Evolutionary conservation across 2,329 filamentous ascomycete species (phyloP), one percentile per base, ranked within the genome.

Genomic region (Macrophomina pseudophaseolina): DNA sequence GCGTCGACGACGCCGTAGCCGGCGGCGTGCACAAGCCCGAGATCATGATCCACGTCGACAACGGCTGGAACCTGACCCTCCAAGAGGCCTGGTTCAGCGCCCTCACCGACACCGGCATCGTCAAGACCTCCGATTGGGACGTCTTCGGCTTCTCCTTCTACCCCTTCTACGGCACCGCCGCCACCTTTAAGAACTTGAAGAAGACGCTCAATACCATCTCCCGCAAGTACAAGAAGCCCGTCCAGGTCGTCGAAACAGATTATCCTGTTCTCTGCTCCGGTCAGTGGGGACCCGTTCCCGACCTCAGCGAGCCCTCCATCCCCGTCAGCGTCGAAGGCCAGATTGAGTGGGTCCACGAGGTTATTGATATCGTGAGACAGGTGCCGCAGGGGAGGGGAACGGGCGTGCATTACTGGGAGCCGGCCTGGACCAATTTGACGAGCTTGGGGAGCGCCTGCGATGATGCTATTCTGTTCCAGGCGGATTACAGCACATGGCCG

Each of bases 21-120:
- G 75, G 75, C 52, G 52, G 44, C 40, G 42, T 59, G 46, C 81
- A 84, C 0, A 83, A 85, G 68, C 88, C 90, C 1, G 86, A 88
- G 73, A 90, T 92, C 75, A 88, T 92, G 87, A 86, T 92, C 44
- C 90, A 92, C 72, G 82, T 92, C 4, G 89, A 92, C 75, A 90
- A 91, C 72, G 90, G 90, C 23, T 93, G 89, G 88, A 84, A 90
- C 69, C 90, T 87, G 87, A 81, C 78, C 5, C 85, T 85, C 3
- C 90, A 92, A 73, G 79, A 90, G 68, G 88, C 83, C 79, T 91
- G 86, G 76, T 66, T 66, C 64, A 9, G 33, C 28, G 54, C 54
- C 11, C 56, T 66, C 23, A 92, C 91, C 78, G 83, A 84, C 32
- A 81, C 80, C 2, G 87, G 85, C 1, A 80, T 81, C 0, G 79